A percentile compares a stretch with the other conserved stretches of the same genome.
Conservation (phyloP, 306 rosid species). For the Hippophae gyantsensis region DNA sequence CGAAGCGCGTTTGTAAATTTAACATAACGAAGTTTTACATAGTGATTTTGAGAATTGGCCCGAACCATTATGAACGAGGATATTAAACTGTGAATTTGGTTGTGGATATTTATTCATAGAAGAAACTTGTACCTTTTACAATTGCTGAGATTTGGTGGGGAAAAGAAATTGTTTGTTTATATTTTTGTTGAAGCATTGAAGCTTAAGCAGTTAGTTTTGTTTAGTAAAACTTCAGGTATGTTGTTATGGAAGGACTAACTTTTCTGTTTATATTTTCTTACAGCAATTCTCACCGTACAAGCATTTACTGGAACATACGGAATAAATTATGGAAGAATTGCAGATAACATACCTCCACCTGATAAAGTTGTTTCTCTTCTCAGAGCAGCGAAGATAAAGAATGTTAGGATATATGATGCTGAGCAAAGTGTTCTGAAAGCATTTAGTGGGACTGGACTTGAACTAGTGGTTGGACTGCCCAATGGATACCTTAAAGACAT, state of each 20-base stretch:
- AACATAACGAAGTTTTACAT: too few species aligned
- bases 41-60: too few species aligned
- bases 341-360: constrained; percentile 90
- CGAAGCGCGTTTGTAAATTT: too few species aligned
- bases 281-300: constrained; percentile 42
- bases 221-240: too few species aligned
- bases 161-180: too few species aligned
- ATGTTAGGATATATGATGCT: constrained; percentile 74
- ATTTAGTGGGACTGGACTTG: constrained; percentile 79
- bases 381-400: constrained; percentile 74
- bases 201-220: too few species aligned
- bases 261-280: constrained; percentile 16
- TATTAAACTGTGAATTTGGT: neutral
- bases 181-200: too few species aligned
- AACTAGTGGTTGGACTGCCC: constrained; percentile 68
- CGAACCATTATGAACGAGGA: neutral
- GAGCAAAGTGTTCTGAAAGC: constrained; percentile 87
- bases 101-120: neutral
- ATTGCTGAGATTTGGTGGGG: too few species aligned
- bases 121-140: too few species aligned
- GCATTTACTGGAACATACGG: constrained; percentile 92
- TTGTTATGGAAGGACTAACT: constrained; percentile 8
- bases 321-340: constrained; percentile 84
- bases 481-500: constrained; percentile 58
- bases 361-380: constrained; percentile 84